These are phyloP conservation scores for Nicotiana tomentosiformis DNA, from an alignment of 257 asterid species.

Conservation along the genomic window DNA sequence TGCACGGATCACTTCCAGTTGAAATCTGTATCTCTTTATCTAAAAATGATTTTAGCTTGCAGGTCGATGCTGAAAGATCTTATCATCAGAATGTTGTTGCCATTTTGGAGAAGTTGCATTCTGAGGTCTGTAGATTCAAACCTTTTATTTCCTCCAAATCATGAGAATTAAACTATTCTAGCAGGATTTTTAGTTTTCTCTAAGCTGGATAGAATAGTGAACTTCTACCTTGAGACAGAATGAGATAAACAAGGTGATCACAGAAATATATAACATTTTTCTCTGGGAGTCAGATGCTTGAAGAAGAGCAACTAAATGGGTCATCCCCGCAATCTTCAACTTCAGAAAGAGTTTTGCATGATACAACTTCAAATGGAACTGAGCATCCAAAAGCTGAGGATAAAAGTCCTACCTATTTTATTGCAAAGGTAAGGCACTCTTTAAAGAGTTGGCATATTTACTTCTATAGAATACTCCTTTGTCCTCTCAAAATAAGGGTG, in stretches of 20 bases:
- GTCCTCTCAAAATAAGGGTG: neutral
- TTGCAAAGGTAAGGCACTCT: constrained; percentile 52
- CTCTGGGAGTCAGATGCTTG: constrained; percentile 47
- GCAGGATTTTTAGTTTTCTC: neutral
- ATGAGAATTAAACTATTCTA: neutral
- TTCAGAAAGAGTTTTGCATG: constrained; percentile 31
- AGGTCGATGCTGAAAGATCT: constrained; percentile 90
- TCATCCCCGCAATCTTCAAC: constrained; percentile 34
- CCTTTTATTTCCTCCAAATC: constrained; percentile 5
- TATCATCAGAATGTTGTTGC: constrained; percentile 72
- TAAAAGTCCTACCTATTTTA: constrained; percentile 35
- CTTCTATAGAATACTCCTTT: neutral
- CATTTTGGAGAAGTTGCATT: constrained; percentile 74
- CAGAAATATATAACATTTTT: neutral
- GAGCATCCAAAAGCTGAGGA: constrained; percentile 26
- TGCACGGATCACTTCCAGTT: neutral
- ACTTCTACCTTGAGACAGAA: neutral
- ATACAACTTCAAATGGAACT: constrained; percentile 30
- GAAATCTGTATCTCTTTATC: constrained; percentile 10
- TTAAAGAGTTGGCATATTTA: neutral
- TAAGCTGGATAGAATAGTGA: neutral
- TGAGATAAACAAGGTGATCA: neutral
- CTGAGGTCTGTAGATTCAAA: constrained; percentile 48
- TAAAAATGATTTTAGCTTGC: constrained; percentile 28
- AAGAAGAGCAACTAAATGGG: constrained; percentile 58